These are phyloP conservation scores for Trichoderma orchidacearum DNA, from an alignment of 495 filamentous ascomycete genomes.

Conservation along the genomic window DNA sequence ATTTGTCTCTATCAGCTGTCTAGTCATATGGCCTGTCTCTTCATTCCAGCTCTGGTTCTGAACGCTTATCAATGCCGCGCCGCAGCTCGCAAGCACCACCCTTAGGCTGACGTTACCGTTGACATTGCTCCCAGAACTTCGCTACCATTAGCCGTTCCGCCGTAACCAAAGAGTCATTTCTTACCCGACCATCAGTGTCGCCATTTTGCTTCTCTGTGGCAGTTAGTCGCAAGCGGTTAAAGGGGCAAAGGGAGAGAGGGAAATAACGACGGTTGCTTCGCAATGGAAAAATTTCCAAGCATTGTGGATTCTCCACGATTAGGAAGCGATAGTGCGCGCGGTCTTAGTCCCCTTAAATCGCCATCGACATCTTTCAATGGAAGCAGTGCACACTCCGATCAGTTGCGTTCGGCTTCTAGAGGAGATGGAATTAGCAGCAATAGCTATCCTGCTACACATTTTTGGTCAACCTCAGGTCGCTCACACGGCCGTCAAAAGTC, in stretches of 20 bases:
- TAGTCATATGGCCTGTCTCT: neutral
- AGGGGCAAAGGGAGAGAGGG: too few relatives aligned
- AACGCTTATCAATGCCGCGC: neutral
- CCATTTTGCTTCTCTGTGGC: too few relatives aligned
- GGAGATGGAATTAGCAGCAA: neutral
- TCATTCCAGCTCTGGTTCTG: neutral
- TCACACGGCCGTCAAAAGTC: slow-evolving; percentile 65
- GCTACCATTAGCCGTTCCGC: too few relatives aligned
- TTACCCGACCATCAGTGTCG: too few relatives aligned
- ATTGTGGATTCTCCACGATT: neutral
- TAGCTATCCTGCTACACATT: neutral
- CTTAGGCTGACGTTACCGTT: neutral
- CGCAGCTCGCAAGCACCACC: neutral
- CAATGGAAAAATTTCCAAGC: neutral
- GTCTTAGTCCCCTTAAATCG: neutral
- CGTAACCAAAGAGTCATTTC: too few relatives aligned
- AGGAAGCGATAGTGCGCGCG: neutral
- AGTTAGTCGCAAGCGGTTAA: too few relatives aligned
- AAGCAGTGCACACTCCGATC: too few relatives aligned
- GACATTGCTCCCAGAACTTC: too few relatives aligned
- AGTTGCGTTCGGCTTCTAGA: too few relatives aligned
- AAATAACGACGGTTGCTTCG: neutral
- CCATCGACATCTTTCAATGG: neutral
- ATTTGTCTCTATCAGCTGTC: too few relatives aligned
- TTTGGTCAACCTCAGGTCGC: neutral